A percentile compares a stretch with the other conserved stretches of the same genome.
Evolutionary conservation across 768 basidiomycete species (phyloP).

Genomic region (Lentinula guzmanii): DNA sequence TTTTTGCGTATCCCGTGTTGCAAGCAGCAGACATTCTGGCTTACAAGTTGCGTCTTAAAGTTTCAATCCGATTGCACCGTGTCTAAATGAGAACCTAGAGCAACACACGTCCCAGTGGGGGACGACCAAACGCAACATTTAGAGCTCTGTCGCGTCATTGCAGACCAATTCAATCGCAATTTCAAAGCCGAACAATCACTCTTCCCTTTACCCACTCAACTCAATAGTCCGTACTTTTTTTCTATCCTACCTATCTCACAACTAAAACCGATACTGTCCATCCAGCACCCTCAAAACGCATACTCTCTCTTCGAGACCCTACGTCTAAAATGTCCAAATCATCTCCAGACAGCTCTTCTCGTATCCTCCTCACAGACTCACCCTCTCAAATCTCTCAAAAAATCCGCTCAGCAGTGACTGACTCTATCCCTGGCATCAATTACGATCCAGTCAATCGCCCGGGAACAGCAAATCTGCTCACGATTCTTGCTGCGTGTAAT

Average conservation of each 20-base stretch:
- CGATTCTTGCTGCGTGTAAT: slow-evolving; percentile 73
- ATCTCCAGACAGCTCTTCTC: slow-evolving; percentile 66
- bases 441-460: slow-evolving; percentile 80
- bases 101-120: slow-evolving; percentile 93
- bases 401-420: slow-evolving; percentile 79
- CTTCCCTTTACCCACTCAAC: slow-evolving; percentile 68
- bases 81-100: slow-evolving; percentile 34
- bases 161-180: slow-evolving; percentile 73
- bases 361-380: slow-evolving; percentile 82
- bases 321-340: slow-evolving; percentile 96
- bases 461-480: slow-evolving; percentile 76
- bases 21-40: slow-evolving; percentile 90
- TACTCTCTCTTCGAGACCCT: slow-evolving; percentile 84
- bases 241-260: no score
- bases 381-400: slow-evolving; percentile 56
- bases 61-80: background rate
- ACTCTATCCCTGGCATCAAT: slow-evolving; percentile 67
- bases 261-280: background rate
- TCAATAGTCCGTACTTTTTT: slow-evolving; percentile 59
- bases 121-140: slow-evolving; percentile 96
- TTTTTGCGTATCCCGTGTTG: slow-evolving; percentile 89
- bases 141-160: slow-evolving; percentile 81
- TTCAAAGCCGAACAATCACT: slow-evolving; percentile 41
- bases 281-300: slow-evolving; percentile 71
- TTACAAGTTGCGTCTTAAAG: slow-evolving; percentile 53